Percentiles rank a stretch among this genome's conserved stretches.
phyloP scores from a whole-genome alignment of 2,329 filamentous ascomycete species.

The Elsinoe batatas region DNA sequence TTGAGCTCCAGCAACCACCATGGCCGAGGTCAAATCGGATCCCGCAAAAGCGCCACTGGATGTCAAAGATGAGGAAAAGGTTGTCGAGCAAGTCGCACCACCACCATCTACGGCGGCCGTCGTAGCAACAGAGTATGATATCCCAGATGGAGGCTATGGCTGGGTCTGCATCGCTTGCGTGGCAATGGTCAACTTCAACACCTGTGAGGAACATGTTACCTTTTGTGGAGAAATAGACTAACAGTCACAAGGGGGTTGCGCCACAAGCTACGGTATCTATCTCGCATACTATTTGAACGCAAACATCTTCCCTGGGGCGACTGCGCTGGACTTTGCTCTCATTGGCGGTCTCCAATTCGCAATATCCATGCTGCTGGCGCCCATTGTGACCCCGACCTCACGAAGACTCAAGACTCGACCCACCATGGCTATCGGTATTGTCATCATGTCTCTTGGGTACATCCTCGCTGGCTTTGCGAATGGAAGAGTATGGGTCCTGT shows the following conservation, averaged over 20 bases:
- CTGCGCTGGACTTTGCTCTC: conserved; percentile 30
- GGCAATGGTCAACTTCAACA: conserved; percentile 23
- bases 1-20: neutral
- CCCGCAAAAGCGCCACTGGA: neutral
- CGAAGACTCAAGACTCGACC: conserved; percentile 22
- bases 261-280: conserved; percentile 33
- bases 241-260: conserved; percentile 13
- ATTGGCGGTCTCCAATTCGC: conserved; percentile 33
- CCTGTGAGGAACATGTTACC: conserved; percentile 21
- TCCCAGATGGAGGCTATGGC: conserved; percentile 30
- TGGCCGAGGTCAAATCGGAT: neutral
- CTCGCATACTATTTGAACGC: conserved; percentile 33
- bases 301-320: conserved; percentile 27
- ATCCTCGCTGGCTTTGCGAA: conserved; percentile 31
- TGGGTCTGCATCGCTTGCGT: conserved; percentile 26
- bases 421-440: conserved; percentile 26
- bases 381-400: conserved; percentile 25
- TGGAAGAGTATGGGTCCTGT: conserved; percentile 31
- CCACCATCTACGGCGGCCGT: neutral
- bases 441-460: conserved; percentile 28
- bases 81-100: conserved; percentile 10
- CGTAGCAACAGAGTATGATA: conserved; percentile 7
- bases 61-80: neutral
- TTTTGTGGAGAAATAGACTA: neutral
- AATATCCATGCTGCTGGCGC: conserved; percentile 27